phyloP scores from a whole-genome alignment of 352 stramenopile genomes.

The Phytopythium delawarense region DNA sequence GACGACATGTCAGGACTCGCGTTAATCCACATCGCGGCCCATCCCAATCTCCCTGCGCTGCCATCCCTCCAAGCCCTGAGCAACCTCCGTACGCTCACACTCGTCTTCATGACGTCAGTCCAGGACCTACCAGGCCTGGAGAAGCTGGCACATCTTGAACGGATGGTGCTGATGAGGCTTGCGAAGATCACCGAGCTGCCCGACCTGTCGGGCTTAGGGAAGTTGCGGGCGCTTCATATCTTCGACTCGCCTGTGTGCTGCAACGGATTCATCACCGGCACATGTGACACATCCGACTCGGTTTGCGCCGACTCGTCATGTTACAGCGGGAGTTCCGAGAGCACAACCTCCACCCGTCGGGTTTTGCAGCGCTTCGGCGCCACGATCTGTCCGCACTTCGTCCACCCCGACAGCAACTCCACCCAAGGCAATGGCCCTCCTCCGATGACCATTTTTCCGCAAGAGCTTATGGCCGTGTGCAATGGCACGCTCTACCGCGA shows the following conservation, averaged over 20 bases:
- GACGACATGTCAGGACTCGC: constrained; percentile 22
- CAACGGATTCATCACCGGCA: neutral
- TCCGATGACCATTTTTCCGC: neutral
- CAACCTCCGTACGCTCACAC: constrained; percentile 23
- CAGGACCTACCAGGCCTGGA: constrained; percentile 16
- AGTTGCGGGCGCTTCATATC: neutral
- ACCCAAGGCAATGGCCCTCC: neutral
- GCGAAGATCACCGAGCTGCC: constrained; percentile 14
- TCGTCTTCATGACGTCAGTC: constrained; percentile 16
- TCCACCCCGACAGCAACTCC: neutral
- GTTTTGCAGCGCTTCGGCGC: neutral
- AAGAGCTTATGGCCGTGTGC: constrained; percentile 19
- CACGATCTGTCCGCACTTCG: neutral
- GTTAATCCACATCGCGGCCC: constrained; percentile 27
- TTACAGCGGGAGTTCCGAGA: neutral
- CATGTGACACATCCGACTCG: neutral
- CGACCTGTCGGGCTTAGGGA: constrained; percentile 14
- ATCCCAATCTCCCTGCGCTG: constrained; percentile 13
- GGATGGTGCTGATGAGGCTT: constrained; percentile 15
- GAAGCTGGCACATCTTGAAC: constrained; percentile 17
- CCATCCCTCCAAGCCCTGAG: constrained; percentile 18
- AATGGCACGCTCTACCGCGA: constrained; percentile 21
- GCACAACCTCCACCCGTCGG: neutral
- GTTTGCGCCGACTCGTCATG: neutral
- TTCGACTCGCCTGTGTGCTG: neutral